Evolutionary conservation across 2,329 filamentous ascomycete genomes (phyloP), one percentile per base, ranked within the genome.

Genomic region (Whalleya microplaca): DNA sequence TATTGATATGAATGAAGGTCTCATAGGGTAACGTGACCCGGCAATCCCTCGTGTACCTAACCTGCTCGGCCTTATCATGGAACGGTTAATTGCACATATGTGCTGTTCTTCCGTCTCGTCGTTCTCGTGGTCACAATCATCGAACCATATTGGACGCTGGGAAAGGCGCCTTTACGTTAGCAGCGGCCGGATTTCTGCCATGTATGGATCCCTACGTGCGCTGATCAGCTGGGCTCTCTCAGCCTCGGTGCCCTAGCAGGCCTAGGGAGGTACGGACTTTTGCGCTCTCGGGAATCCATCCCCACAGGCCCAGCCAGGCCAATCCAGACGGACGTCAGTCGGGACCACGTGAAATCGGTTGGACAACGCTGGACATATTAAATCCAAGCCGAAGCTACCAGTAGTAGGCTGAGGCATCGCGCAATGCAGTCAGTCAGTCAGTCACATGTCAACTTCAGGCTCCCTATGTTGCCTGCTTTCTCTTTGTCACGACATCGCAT

Each of bases 141-240:
- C 20, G 32, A 37, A 37, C 32, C 5, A 37, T 37, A 37, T 37
- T 37, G 32, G 44, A 62, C 55, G 44, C 46, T 51, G 45, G 47
- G 32, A 41, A 48, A 56, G 57, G 58, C 58, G 48, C 52, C 58
- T 53, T 53, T 58, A 60, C 59, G 53, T 43, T 58, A 56, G 58
- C 61, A 58, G 58, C 58, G 58, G 58, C 48, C 45, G 55, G 50
- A 47, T 47, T 52, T 21, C n/a, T n/a, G n/a, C 29, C 19, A 37
- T 45, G 54, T 48, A 44, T 50, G n/a, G 43, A 27, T 60, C 51
- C 62, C 65, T 62, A 61, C 37, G 53, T 23, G 55, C 56, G 45
- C 44, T 59, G 64, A 57, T 67, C 66, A 68, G 64, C 65, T 66
- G 66, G 63, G 57, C 59, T 43, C n/a, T 53, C 59, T 66, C 61